phyloP scores from a whole-genome alignment of 2,329 filamentous ascomycete species.

The Diaporthe amygdali region DNA sequence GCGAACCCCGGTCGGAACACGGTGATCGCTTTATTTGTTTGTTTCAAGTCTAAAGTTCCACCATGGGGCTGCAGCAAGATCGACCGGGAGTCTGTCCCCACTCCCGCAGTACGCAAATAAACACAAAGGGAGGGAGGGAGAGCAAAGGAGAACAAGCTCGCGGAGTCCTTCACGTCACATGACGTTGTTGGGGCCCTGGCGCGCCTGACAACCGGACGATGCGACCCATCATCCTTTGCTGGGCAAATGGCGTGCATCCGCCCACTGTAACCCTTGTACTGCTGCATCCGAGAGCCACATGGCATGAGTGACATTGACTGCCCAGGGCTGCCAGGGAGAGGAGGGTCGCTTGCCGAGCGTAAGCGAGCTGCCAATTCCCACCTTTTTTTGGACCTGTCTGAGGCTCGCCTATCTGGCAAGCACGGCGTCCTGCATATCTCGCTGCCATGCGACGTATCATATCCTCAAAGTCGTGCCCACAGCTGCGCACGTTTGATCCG shows the following conservation, averaged over 20 bases:
- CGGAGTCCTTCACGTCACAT: slow-evolving; percentile 1
- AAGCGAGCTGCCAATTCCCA: slow-evolving; percentile 21
- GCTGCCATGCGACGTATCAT: slow-evolving; percentile 8
- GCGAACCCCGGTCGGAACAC: background rate
- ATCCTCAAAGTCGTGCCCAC: background rate
- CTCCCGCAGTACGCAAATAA: slow-evolving; percentile 7
- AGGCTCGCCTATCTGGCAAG: slow-evolving; percentile 10
- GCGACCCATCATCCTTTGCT: background rate
- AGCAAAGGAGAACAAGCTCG: slow-evolving; percentile 2
- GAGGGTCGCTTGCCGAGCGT: background rate
- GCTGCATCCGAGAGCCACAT: slow-evolving; percentile 12
- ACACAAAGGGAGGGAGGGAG: background rate
- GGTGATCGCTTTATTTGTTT: slow-evolving; percentile 20
- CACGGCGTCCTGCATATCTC: background rate
- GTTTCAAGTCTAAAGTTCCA: slow-evolving; percentile 24
- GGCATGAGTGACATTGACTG: slow-evolving; percentile 4
- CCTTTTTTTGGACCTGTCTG: slow-evolving; percentile 14
- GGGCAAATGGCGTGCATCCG: slow-evolving; percentile 10
- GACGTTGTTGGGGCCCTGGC: background rate
- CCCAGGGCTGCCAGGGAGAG: background rate
- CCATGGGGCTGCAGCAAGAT: slow-evolving; percentile 11
- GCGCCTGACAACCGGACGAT: background rate
- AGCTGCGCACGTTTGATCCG: slow-evolving; percentile 13
- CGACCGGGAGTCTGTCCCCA: slow-evolving; percentile 1
- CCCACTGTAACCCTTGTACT: slow-evolving; percentile 8